Evolutionary conservation across 164 flowering plant species (phyloP), one percentile per base, ranked within the genome.

Genomic region (Houttuynia cordata): DNA sequence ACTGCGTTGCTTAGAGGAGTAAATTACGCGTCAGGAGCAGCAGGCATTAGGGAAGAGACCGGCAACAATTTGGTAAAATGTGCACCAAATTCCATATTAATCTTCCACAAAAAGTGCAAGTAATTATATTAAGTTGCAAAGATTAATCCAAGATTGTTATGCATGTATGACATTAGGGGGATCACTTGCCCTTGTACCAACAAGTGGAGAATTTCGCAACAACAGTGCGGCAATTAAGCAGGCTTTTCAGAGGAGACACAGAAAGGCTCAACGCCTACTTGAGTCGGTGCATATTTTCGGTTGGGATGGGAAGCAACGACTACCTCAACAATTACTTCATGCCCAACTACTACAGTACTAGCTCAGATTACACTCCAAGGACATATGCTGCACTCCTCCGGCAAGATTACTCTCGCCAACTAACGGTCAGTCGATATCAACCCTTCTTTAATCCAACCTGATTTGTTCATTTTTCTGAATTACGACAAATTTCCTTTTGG

Each of bases 281-380:
- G 30, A 75, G 86, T 76, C 79, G 74, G 30, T 88, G 94, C 77
- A 75, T 91, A 9, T 77, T 79, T 68, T 86, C 75, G 53, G 75
- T 78, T 15, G 97, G 96, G 22, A 68, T 91, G 79, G 96, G 96
- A 67, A 91, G 97, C 59, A 91, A 91, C 24, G 97, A 91, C 56
- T 91, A 88, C 56, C 78, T 91, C 14, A 91, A 88, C 77, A 91
- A 91, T 65, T 91, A 84, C 59, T 91, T 82, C 65, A 91, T 91
- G 97, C 73, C 86, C 0, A 50, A 53, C 24, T 80, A 71, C 67
- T 91, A 88, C 14, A 2, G 81, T 8, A 83, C 94, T 19, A 60
- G 79, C 54, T 60, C 72, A 1, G 62, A 65, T 0, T 91, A 57
- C 74, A 79, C 74, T 30, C 72, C 86, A 0, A 60, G 61, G 39